Conservation (phyloP, 2,329 filamentous ascomycete genomes). For the Apiospora phragmitis region DNA sequence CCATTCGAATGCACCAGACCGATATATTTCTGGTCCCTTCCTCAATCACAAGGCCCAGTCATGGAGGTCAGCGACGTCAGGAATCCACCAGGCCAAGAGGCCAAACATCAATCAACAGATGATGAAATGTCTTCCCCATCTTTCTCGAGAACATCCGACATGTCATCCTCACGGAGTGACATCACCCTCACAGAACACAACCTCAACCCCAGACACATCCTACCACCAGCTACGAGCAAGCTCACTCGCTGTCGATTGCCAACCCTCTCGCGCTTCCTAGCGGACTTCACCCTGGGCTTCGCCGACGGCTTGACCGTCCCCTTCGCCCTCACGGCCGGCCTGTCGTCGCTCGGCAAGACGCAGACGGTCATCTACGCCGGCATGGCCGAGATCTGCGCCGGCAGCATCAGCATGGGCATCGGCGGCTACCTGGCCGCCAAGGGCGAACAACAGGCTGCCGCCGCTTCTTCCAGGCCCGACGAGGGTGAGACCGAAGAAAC, state of each 20-base stretch:
- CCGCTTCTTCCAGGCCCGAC: neutral
- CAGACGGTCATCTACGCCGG: slow-evolving; percentile 71
- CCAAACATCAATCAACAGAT: neutral
- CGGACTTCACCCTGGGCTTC: slow-evolving; percentile 73
- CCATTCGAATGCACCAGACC: too few relatives aligned
- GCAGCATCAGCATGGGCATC: slow-evolving; percentile 76
- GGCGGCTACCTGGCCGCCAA: slow-evolving; percentile 70
- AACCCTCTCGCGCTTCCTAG: slow-evolving; percentile 40
- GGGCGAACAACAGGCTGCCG: slow-evolving; percentile 47
- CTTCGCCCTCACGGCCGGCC: slow-evolving; percentile 74
- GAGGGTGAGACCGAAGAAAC: neutral
- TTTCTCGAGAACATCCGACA: neutral
- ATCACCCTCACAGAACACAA: neutral
- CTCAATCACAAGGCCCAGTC: neutral
- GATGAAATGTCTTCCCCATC: neutral
- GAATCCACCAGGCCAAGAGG: neutral
- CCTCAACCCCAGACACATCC: neutral
- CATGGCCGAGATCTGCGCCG: slow-evolving; percentile 73
- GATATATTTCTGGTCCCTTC: too few relatives aligned
- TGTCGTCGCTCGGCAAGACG: slow-evolving; percentile 65
- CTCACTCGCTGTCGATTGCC: neutral
- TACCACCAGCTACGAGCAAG: neutral
- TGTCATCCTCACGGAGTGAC: neutral
- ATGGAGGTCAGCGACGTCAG: neutral
- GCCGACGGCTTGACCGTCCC: slow-evolving; percentile 79